Conservation (phyloP, 2,329 filamentous ascomycete genomes). For the Fusarium verrucosum region DNA sequence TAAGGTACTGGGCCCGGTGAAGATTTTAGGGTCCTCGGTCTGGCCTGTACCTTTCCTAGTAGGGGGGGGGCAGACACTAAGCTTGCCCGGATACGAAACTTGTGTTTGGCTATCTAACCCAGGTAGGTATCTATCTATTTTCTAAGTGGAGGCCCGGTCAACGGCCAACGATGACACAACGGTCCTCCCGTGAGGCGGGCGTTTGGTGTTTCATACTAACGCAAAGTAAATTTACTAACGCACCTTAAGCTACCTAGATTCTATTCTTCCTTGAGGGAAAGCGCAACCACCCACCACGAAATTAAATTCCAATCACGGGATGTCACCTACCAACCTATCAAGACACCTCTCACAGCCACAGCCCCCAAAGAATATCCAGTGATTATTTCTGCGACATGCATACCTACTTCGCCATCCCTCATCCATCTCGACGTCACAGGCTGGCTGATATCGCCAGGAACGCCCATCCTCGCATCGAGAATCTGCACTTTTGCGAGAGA, state of each 20-base stretch:
- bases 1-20: conserved; percentile 5
- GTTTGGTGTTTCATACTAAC: conserved; percentile 5
- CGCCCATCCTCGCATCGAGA: conserved; percentile 4
- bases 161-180: not conserved
- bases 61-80: not conserved
- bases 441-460: conserved; percentile 25
- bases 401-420: conserved; percentile 15
- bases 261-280: conserved; percentile 4
- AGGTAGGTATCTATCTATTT: not conserved
- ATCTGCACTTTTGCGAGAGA: conserved; percentile 15
- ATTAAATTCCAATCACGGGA: conserved; percentile 21
- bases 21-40: conserved; percentile 2
- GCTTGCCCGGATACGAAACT: conserved; percentile 11
- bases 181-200: conserved; percentile 3
- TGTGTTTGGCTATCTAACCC: not conserved
- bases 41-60: not conserved
- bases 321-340: no score
- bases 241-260: no score
- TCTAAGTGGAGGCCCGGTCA: conserved; percentile 1
- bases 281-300: conserved; percentile 18
- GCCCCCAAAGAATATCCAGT: conserved; percentile 21
- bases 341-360: conserved; percentile 6
- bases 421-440: conserved; percentile 9
- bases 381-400: conserved; percentile 21
- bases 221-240: conserved; percentile 4